Evolutionary conservation across 1,284 basidiomycete species (phyloP), one percentile per base, ranked within the genome.

Genomic region (Microbotryum violaceum): DNA sequence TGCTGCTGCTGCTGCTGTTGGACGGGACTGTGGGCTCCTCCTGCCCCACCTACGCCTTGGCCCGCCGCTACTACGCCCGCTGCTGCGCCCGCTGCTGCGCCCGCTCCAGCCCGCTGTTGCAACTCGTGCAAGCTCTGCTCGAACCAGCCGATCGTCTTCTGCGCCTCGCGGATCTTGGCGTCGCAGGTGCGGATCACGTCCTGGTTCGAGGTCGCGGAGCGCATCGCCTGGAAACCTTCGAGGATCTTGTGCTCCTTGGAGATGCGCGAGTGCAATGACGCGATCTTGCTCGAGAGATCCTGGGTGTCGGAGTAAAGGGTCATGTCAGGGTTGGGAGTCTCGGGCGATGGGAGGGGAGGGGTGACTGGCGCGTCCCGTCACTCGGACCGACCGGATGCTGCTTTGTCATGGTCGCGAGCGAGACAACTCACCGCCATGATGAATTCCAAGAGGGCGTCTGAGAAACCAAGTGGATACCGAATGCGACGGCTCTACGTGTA

Each of bases 181-280:
- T 94, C 90, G 57, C 71, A 72, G 29, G 66, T 67, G 20, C 87
- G 82, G 59, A 91, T 79, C 58, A 93, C 91, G 77, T 93, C 90
- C 68, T 84, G 88, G 74, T 94, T 94, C 55, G 79, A 82, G 45
- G 91, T 92, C 5, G 89, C 91, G 74, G 84, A 83, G 55, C 86
- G 83, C 64, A 94, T 81, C 67, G 84, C 81, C 74, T 88, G 84
- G 55, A 86, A 86, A 23, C 87, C 91, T 77, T 93, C 88, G 70
- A 94, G 82, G 75, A 93, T 86, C 81, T 91, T 91, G 77, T 87
- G 87, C 79, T 94, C 90, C 55, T 87, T 91, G 78, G 88, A 83
- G 76, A 94, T 93, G 76, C 89, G 87, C 76, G 84, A 86, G 78
- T 87, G 85, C 73, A 93, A 85, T 77, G 92, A 89, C 76, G 88